Base-by-base conservation (phyloP, 73 alveolate species). In the Paramecium bursaria region DNA sequence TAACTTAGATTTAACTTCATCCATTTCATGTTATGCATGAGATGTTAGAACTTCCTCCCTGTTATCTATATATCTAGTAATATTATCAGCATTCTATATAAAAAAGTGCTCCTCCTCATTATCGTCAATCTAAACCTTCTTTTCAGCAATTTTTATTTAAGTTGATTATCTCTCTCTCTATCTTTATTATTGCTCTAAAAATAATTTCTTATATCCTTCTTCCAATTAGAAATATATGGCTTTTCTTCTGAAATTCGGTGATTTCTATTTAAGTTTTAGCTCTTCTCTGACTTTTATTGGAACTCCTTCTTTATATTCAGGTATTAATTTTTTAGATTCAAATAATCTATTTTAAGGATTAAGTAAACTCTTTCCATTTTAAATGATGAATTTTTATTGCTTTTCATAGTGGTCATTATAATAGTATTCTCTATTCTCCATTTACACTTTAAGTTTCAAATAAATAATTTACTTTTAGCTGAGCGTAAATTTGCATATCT, bases 211-310 rank as follows among this genome's bases (percentile, higher is more conserved):
- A 42, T 67, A 31, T 39, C 35, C 35, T 6, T 67, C 55, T 39
- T 35, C 60, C 1, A 15, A 39, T 35, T 67, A 15, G 15, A 42
- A 67, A 39, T 25, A 3, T 19, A 61, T 39, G 14, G 60, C 55
- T 44, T 25, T 67, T 31, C 82, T 67, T 42, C 55, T 42, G 7
- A 50, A 57, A 21, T 46, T 57, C 0, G 22, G 23, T 19, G 22
- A 9, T 67, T 67, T 67, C 21, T 25, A 39, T 57, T 67, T 67
- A 4, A 67, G 11, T 6, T 67, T 67, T 14, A 39, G 33, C 19
- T 67, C 82, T 3, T 35, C 82, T 42, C 57, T 67, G 33, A 25
- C 82, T 4, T 14, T 10, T n/a, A 67, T 67, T 35, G 82, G 82
- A 3, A 21, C n/a, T 15, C 82, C 82, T 4, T 10, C 22, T 9